A percentile compares a stretch with the other conserved stretches of the same genome.
phyloP scores from a whole-genome alignment of 192 early-diverging fungal genomes.

The Gonapodya prolifera region DNA sequence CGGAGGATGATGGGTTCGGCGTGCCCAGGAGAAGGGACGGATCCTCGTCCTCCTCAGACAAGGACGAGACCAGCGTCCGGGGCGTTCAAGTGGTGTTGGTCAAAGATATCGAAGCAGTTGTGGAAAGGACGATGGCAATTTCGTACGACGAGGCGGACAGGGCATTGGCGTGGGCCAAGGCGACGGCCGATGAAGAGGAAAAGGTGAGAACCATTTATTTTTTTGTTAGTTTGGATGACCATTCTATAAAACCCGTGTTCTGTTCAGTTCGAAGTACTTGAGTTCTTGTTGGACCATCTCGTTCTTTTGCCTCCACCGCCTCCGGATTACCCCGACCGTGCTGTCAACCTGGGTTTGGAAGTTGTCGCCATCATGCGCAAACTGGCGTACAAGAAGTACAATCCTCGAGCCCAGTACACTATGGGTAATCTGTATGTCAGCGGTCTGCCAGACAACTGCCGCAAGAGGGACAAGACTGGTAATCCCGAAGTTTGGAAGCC shows the following conservation, averaged over 20 bases:
- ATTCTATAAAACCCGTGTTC: neutral
- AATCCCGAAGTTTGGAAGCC: neutral
- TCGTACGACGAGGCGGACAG: neutral
- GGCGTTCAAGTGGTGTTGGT: neutral
- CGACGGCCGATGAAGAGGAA: neutral
- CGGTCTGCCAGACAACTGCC: slow-evolving; percentile 1
- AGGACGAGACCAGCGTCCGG: neutral
- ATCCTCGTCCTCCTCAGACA: neutral
- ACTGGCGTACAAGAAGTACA: neutral
- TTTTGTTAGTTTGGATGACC: neutral
- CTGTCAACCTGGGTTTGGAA: neutral
- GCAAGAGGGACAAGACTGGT: neutral
- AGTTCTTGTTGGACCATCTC: slow-evolving; percentile 1
- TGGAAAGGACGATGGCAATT: neutral
- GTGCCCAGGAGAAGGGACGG: neutral
- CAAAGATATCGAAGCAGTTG: neutral
- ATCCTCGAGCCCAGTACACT: slow-evolving; percentile 1
- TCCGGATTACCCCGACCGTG: neutral
- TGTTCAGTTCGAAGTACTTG: neutral
- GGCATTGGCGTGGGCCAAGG: neutral
- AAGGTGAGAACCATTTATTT: neutral
- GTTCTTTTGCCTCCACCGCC: neutral
- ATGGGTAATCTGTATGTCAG: neutral
- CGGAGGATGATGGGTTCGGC: neutral
- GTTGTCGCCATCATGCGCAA: neutral